These are phyloP conservation scores for Clonostachys sp. DNA, from an alignment of 2,329 filamentous ascomycete genomes.

Conservation along the genomic window DNA sequence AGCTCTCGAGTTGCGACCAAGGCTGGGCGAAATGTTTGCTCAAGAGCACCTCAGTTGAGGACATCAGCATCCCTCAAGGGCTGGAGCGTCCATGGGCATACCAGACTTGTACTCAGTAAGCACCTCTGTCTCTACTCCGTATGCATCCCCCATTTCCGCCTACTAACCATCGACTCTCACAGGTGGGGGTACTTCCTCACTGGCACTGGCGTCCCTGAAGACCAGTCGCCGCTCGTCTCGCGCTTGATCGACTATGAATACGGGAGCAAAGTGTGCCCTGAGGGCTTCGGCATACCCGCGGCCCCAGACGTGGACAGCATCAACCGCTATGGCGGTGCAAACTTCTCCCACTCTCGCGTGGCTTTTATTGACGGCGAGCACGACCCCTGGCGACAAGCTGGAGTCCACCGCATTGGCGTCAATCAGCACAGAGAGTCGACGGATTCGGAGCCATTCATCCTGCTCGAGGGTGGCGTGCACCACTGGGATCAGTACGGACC, in stretches of 20 bases:
- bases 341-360: slow-evolving; percentile 69
- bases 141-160: neutral
- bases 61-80: slow-evolving; percentile 2
- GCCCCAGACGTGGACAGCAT: slow-evolving; percentile 60
- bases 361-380: slow-evolving; percentile 72
- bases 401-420: slow-evolving; percentile 61
- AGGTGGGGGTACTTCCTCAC: slow-evolving; percentile 74
- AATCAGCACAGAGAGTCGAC: slow-evolving; percentile 9
- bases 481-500: slow-evolving; percentile 25
- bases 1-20: neutral
- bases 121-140: no score
- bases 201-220: slow-evolving; percentile 61
- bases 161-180: neutral
- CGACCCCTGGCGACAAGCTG: slow-evolving; percentile 76
- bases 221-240: slow-evolving; percentile 66
- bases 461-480: slow-evolving; percentile 13
- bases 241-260: slow-evolving; percentile 64
- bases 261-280: slow-evolving; percentile 55
- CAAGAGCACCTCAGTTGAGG: no score
- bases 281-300: slow-evolving; percentile 64
- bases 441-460: slow-evolving; percentile 4
- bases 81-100: slow-evolving; percentile 4
- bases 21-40: neutral
- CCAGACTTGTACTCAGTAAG: slow-evolving; percentile 5
- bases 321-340: slow-evolving; percentile 73